These are phyloP conservation scores for Volutella citrinella DNA, from an alignment of 2,329 filamentous ascomycete species.

Conservation along the genomic window DNA sequence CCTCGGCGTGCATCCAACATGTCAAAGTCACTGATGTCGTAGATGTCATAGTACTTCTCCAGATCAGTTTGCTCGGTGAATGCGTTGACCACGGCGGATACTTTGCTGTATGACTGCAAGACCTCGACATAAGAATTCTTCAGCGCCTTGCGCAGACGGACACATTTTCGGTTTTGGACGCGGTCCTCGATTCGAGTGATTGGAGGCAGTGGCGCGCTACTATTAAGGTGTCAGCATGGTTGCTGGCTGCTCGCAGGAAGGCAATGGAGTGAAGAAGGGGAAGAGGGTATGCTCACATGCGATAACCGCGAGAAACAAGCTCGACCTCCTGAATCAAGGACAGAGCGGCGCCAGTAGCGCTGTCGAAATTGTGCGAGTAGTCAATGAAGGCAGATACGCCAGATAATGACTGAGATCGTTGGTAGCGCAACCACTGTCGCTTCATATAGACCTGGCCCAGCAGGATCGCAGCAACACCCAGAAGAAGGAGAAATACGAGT, in stretches of 20 bases:
- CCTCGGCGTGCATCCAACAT: conserved; percentile 66
- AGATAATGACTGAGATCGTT: conserved; percentile 70
- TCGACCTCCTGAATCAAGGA: conserved; percentile 93
- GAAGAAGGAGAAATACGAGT: conserved; percentile 44
- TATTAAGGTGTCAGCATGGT: conserved; percentile 32
- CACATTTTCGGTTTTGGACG: conserved; percentile 73
- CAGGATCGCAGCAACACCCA: conserved; percentile 52
- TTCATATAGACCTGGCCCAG: conserved; percentile 68
- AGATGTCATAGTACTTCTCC: conserved; percentile 90
- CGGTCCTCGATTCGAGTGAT: conserved; percentile 86
- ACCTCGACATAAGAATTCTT: conserved; percentile 66
- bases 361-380: conserved; percentile 78
- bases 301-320: conserved; percentile 85
- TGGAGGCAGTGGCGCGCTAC: conserved; percentile 86
- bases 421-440: conserved; percentile 77
- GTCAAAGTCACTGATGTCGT: conserved; percentile 73
- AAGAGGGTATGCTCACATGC: conserved; percentile 57
- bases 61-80: conserved; percentile 79
- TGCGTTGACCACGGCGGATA: conserved; percentile 64
- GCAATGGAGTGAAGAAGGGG: conserved; percentile 38
- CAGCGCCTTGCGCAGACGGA: conserved; percentile 74
- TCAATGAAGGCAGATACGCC: conserved; percentile 67
- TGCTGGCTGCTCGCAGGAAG: not conserved
- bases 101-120: conserved; percentile 69
- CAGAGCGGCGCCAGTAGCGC: conserved; percentile 70